Evolutionary conservation across 345 rosid species (phyloP).

Genomic region (Eutrema heterophyllum): DNA sequence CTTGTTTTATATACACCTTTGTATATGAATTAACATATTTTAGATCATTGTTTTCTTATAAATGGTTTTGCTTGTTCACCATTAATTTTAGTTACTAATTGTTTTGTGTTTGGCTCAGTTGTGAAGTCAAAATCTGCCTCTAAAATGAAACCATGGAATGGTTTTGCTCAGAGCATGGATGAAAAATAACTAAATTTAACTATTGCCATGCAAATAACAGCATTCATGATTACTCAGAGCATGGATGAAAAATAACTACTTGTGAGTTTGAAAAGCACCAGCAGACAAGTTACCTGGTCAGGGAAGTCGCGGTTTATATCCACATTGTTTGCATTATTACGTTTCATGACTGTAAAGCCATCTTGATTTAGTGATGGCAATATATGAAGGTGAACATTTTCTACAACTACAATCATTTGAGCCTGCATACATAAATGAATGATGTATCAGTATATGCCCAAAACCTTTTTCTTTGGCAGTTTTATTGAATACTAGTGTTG

Average conservation of each 20-base stretch:
- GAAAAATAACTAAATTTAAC: not conserved
- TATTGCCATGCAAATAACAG: not conserved
- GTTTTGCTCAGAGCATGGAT: too few species aligned
- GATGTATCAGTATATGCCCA: not conserved
- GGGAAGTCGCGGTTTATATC: slow-evolving; percentile 97
- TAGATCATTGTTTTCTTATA: too few species aligned
- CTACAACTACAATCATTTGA: slow-evolving; percentile 46
- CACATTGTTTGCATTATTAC: slow-evolving; percentile 78
- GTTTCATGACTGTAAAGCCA: slow-evolving; percentile 64
- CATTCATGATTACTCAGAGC: slow-evolving; percentile 1
- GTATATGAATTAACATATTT: too few species aligned
- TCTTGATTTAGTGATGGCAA: slow-evolving; percentile 96
- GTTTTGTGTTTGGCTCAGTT: too few species aligned
- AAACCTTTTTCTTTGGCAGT: not conserved
- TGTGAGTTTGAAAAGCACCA: slow-evolving; percentile 17
- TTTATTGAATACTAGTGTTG: not conserved
- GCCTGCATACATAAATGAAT: slow-evolving; percentile 42
- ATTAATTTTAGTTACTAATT: too few species aligned
- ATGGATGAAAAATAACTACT: not conserved
- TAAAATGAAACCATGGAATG: too few species aligned
- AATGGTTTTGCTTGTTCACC: too few species aligned
- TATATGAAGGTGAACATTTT: slow-evolving; percentile 85
- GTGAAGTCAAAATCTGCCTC: too few species aligned
- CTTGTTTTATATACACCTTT: too few species aligned
- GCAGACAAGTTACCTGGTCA: slow-evolving; percentile 66